Evolutionary conservation across 192 early-diverging fungal genomes (phyloP).

Genomic region (Backusella australiensis): DNA sequence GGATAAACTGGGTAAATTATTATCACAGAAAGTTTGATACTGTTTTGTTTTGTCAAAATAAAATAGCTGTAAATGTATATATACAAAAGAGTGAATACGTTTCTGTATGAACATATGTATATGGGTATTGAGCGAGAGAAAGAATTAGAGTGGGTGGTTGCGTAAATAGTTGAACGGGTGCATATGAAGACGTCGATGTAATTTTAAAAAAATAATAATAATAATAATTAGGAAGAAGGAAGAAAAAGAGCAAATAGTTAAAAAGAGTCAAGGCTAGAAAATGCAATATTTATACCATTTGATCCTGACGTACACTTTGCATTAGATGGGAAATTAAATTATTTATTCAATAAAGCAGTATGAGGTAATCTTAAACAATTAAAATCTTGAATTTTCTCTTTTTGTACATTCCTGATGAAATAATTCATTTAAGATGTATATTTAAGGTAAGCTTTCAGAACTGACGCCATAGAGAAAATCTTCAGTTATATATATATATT

Average conservation of each 20-base stretch:
- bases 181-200: neutral
- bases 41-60: neutral
- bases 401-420: neutral
- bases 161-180: neutral
- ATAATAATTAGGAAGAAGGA: neutral
- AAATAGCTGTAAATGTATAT: neutral
- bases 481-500: neutral
- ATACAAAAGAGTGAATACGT: neutral
- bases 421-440: neutral
- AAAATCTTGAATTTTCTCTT: neutral
- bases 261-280: neutral
- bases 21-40: neutral
- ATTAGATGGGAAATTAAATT: neutral
- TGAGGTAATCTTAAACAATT: neutral
- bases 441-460: neutral
- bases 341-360: conserved; percentile 3
- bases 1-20: neutral
- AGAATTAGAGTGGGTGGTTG: neutral
- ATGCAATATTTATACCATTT: neutral
- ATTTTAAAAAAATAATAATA: neutral
- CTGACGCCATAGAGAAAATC: neutral
- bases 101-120: neutral
- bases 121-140: neutral
- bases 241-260: neutral
- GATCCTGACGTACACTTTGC: neutral